A percentile compares a stretch with the other conserved stretches of the same genome.
Evolutionary conservation across 23 red algal genomes (phyloP).

Genomic region (Cyanidioschyzon merolae): DNA sequence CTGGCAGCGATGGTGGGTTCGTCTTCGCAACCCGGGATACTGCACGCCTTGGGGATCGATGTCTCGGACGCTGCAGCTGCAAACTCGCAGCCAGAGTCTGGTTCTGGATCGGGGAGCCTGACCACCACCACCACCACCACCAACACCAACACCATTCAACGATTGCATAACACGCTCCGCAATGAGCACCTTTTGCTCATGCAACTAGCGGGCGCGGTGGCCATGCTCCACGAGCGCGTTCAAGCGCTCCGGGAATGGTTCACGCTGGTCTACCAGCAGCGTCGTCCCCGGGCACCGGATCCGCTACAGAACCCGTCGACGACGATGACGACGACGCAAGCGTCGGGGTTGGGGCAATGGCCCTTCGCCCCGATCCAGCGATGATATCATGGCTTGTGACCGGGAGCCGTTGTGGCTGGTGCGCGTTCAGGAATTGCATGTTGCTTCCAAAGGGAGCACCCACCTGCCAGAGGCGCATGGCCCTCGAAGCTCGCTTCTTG

Average conservation of each 20-base stretch:
- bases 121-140: not conserved
- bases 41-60: not conserved
- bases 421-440: too few species aligned
- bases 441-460: too few species aligned
- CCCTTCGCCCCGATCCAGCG: too few species aligned
- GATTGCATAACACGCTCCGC: not conserved
- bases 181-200: constrained; percentile 7
- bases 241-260: not conserved
- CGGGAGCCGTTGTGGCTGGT: too few species aligned
- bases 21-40: not conserved
- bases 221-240: not conserved
- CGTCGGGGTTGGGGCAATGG: too few species aligned
- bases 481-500: too few species aligned
- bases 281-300: not conserved
- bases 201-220: not conserved
- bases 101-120: not conserved
- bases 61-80: not conserved
- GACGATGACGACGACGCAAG: not conserved
- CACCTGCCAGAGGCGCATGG: too few species aligned
- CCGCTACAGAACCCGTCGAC: not conserved
- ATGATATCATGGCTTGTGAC: too few species aligned
- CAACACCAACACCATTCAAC: not conserved
- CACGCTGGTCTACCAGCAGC: not conserved
- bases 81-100: not conserved
- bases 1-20: not conserved